Evolutionary conservation across 2,329 filamentous ascomycete species (phyloP), one percentile per base, ranked within the genome.

Genomic region (Pestalotiopsis sp.): DNA sequence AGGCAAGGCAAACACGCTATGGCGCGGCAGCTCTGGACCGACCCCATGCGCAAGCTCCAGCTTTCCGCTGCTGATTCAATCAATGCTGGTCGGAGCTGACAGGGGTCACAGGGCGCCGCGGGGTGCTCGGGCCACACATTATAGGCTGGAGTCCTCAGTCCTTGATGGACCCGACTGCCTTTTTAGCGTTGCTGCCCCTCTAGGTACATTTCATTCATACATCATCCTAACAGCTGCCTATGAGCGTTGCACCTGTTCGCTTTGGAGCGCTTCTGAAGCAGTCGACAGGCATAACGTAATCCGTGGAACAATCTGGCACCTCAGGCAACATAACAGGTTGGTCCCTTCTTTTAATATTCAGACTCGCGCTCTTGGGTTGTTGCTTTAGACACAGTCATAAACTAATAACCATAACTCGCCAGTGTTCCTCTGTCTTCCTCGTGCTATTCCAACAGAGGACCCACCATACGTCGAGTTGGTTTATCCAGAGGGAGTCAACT

Each of bases 1-100:
- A 65, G 64, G 73, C 77, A 80, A 82, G 81, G 81, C 81, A 82
- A 74, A 81, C 80, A 81, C 76, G 74, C 74, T 79, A 79, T 82
- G 80, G 80, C 80, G 80, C 75, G 78, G 77, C 78, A 68, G 69
- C 62, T 67, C 31, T 36, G 31, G 31, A 36, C 31, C 63, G 45
- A 36, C 59, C 59, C 27, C 27, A 62, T 49, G 45, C 6, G 25
- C n/a, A 23, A 55, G 41, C 25, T 49, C n/a, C 23, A 36, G 38
- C 36, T 39, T 5, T 23, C 23, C 31, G 12, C n/a, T 36, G 45
- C 31, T 52, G 63, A 23, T 39, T 55, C 38, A 12, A 41, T 49
- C 31, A 36, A 36, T 36, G 31, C 49, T 39, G 17, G 64, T 66
- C 49, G 64, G 64, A 59, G 52, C 31, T 38, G 38, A 62, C 64